Evolutionary conservation across 352 stramenopile species (phyloP), one percentile per base, ranked within the genome.

Genomic region (Thalassiosira hispida): DNA sequence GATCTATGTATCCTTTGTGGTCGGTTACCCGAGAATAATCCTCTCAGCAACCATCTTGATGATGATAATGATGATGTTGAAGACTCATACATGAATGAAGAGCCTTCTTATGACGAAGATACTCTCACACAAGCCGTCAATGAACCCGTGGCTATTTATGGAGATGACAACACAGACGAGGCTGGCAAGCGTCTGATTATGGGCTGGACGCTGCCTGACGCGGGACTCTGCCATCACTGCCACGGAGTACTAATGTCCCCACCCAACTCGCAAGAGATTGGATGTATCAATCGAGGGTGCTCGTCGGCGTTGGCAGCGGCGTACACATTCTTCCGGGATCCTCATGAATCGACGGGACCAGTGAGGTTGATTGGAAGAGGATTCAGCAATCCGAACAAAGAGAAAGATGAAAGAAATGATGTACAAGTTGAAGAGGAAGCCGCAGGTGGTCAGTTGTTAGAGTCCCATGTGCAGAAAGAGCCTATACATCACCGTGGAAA

Each of bases 1-100:
- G 52, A 79, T 61, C n/a, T 79, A 16, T 79, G 70, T 53, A 79
- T 79, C 49, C 42, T 79, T 0, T 79, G 70, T 61, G 70, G 70
- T n/a, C 42, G 55, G 16, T 25, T 72, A 8, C 14, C 27, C 16
- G 27, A 51, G 33, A 66, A 47, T n/a, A 35, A 53, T 29, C 23
- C 31, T 61, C 29, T 25, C 11, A 46, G 31, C 11, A 44, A 25
- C 38, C 6, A 35, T 42, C 11, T 42, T 42, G 33, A 47, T 20
- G 40, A 2, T 47, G 40, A 59, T 35, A n/a, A n/a, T 18, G 49
- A 2, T 59, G 49, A 35, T 59, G 49, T 35, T n/a, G 49, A 35
- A 14, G 49, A 59, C 27, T 59, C 49, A 14, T 59, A 59, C 27
- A 35, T 59, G 7, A 35, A 59, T 35, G 49, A 59, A 27, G 33